Conservation (phyloP, 2,329 filamentous ascomycete species). For the Talaromyces sp. region DNA sequence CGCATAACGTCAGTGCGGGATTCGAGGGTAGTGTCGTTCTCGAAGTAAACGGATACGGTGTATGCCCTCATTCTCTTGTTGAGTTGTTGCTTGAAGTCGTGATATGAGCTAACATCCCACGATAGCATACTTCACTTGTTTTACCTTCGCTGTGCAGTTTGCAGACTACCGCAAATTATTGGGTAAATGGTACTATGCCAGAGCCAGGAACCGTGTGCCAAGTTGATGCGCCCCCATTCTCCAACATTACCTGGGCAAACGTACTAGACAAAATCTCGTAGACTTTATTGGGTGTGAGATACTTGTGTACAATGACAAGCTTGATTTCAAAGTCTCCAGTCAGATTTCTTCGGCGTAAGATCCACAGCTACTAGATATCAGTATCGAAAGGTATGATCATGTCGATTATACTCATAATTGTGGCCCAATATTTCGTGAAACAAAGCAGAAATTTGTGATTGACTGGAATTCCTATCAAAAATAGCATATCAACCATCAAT, state of each 20-base stretch:
- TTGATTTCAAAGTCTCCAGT: background rate
- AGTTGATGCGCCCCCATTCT: background rate
- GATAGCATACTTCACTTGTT: conserved; percentile 16
- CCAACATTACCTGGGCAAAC: conserved; percentile 1
- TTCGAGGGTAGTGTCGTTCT: conserved; percentile 28
- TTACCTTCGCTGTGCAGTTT: conserved; percentile 33
- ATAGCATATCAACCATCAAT: too few species aligned
- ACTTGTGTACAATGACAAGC: background rate
- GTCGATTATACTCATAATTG: too few species aligned
- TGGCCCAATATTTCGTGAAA: too few species aligned
- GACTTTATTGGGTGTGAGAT: background rate
- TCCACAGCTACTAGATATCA: background rate
- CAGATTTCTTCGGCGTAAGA: background rate
- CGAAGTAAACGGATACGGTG: conserved; percentile 24
- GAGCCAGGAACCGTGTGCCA: conserved; percentile 32
- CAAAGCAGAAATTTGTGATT: too few species aligned
- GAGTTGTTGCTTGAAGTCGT: background rate
- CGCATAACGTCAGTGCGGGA: conserved; percentile 24
- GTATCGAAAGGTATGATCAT: too few species aligned
- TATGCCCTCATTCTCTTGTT: conserved; percentile 15
- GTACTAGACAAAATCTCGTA: background rate
- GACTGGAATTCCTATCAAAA: too few species aligned
- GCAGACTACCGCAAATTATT: conserved; percentile 31
- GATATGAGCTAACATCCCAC: background rate
- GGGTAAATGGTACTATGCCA: conserved; percentile 35